These are phyloP conservation scores for Paxillus involutus DNA, from an alignment of 768 basidiomycete species.

Conservation along the genomic window DNA sequence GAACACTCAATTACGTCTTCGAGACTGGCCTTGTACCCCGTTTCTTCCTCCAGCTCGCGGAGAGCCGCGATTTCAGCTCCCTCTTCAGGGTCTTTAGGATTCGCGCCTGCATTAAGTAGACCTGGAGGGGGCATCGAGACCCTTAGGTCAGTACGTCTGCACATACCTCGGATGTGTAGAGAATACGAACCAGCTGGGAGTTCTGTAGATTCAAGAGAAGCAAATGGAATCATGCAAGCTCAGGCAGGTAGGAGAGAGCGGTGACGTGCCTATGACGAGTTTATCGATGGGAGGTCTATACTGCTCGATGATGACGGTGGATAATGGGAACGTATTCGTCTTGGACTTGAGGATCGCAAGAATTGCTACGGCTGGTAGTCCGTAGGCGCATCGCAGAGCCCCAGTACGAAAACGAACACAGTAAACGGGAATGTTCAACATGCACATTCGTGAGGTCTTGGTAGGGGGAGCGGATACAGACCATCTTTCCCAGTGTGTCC, in stretches of 20 bases:
- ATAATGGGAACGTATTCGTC: conserved; percentile 65
- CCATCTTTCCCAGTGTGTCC: conserved; percentile 81
- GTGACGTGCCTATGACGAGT: conserved; percentile 63
- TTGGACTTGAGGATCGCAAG: conserved; percentile 78
- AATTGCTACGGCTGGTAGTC: conserved; percentile 72
- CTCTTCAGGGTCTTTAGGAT: conserved; percentile 41
- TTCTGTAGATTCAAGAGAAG: conserved; percentile 32
- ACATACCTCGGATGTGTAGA: conserved; percentile 15
- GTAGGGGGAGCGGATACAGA: conserved; percentile 24
- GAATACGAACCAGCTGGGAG: conserved; percentile 57
- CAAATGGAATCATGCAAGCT: not conserved
- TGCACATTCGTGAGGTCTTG: not conserved
- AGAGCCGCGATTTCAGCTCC: conserved; percentile 77
- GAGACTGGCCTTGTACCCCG: conserved; percentile 71
- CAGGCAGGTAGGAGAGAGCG: no score
- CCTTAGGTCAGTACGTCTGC: not conserved
- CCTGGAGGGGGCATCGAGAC: conserved; percentile 40
- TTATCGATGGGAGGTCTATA: conserved; percentile 86
- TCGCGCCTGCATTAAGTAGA: conserved; percentile 69
- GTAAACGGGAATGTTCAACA: not conserved
- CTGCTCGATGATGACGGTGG: conserved; percentile 88
- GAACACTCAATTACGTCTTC: conserved; percentile 58
- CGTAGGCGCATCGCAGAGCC: not conserved
- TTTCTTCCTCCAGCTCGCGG: conserved; percentile 91
- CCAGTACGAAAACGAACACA: not conserved